phyloP scores from a whole-genome alignment of 306 rosid genomes.

The Aeschynomene evenia region DNA sequence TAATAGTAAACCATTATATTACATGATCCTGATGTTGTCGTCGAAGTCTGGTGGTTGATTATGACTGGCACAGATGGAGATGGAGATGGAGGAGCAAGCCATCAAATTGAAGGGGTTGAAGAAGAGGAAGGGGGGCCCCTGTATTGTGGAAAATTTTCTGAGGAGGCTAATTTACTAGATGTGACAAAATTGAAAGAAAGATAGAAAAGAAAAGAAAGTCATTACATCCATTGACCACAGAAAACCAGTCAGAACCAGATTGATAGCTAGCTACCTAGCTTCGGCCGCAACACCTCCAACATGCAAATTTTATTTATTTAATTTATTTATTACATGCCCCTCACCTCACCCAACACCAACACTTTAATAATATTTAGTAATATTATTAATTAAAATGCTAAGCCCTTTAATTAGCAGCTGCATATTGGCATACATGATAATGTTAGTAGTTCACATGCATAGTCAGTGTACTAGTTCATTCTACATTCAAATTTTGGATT shows the following conservation, averaged over 20 bases:
- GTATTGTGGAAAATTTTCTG: neutral
- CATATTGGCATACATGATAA: too few species aligned
- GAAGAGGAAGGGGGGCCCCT: conserved; percentile 5
- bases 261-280: neutral
- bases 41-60: neutral
- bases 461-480: conserved; percentile 1
- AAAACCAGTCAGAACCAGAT: neutral
- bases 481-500: neutral
- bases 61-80: neutral
- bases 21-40: too few species aligned
- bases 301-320: conserved; percentile 27
- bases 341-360: neutral
- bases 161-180: conserved; percentile 8
- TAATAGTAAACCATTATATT: too few species aligned
- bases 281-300: conserved; percentile 26
- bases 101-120: too few species aligned
- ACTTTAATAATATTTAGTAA: neutral
- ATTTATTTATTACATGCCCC: too few species aligned
- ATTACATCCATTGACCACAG: conserved; percentile 29
- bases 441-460: conserved; percentile 20
- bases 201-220: neutral
- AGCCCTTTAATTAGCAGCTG: neutral
- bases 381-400: neutral
- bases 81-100: neutral
- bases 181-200: conserved; percentile 22